A percentile compares a stretch with the other conserved stretches of the same genome.
Conservation (phyloP, 2,329 filamentous ascomycete species). For the Coniella vitis region DNA sequence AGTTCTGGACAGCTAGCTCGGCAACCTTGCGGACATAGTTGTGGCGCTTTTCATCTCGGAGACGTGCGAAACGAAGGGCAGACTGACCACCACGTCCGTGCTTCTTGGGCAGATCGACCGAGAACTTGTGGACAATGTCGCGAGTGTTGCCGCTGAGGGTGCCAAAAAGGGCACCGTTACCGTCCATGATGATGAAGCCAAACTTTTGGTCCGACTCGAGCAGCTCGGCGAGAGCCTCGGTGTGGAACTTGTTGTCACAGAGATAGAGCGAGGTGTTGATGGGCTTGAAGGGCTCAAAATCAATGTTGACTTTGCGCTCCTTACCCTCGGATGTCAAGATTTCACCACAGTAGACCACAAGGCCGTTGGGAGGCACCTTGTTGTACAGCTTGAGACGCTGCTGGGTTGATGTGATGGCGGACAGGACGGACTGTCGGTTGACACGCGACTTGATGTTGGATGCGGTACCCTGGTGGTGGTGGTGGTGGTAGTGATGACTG, state of each 20-base stretch:
- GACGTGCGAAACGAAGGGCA: conserved; percentile 96
- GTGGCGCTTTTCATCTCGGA: conserved; percentile 98
- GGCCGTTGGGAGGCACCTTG: conserved; percentile 94
- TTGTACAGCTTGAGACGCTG: conserved; percentile 98
- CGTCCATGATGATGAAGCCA: conserved; percentile 99
- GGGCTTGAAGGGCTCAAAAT: conserved; percentile 99
- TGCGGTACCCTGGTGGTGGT: conserved; percentile 79
- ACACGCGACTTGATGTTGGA: conserved; percentile 99
- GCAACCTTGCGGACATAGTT: conserved; percentile 99
- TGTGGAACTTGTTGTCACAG: conserved; percentile 99
- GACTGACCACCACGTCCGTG: conserved; percentile 99
- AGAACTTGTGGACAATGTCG: conserved; percentile 96
- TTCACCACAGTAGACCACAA: conserved; percentile 99
- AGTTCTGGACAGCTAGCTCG: conserved; percentile 96
- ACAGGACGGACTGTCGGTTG: conserved; percentile 95
- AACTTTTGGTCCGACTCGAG: conserved; percentile 99
- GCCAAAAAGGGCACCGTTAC: conserved; percentile 95
- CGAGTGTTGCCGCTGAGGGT: conserved; percentile 96
- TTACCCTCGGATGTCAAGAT: conserved; percentile 98
- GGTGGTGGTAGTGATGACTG: conserved; percentile 4
- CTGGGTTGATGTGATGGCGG: conserved; percentile 97
- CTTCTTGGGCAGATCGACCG: conserved; percentile 98
- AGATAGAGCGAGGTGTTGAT: conserved; percentile 99
- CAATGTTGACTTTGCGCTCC: conserved; percentile 99
- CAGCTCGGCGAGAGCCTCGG: conserved; percentile 91